phyloP scores from a whole-genome alignment of 1,284 basidiomycete genomes.

The Clitocybe nebularis region DNA sequence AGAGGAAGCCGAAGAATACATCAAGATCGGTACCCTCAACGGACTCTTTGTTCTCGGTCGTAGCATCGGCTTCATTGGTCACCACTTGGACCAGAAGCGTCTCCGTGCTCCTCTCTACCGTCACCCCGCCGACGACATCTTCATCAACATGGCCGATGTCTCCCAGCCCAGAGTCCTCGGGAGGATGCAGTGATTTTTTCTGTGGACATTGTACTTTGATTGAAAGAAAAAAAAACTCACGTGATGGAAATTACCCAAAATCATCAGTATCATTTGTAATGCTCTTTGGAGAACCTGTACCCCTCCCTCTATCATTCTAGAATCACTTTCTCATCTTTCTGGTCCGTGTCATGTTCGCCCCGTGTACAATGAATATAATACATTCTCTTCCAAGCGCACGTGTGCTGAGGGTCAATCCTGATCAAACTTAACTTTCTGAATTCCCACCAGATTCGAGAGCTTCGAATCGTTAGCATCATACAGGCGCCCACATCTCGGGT shows the following conservation, averaged over 20 bases:
- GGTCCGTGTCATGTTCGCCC: background rate
- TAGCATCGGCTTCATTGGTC: conserved; percentile 95
- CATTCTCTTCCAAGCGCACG: too few species aligned
- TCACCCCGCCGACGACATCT: conserved; percentile 85
- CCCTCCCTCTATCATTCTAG: background rate
- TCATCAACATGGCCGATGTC: conserved; percentile 83
- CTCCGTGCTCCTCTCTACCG: conserved; percentile 90
- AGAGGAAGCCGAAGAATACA: conserved; percentile 97
- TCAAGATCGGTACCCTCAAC: conserved; percentile 92
- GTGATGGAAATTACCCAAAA: conserved; percentile 1
- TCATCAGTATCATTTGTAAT: background rate
- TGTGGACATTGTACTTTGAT: background rate
- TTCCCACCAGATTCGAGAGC: too few species aligned
- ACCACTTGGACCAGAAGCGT: conserved; percentile 94
- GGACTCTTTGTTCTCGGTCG: conserved; percentile 97
- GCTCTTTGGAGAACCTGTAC: background rate
- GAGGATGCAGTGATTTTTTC: conserved; percentile 36
- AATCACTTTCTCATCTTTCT: background rate
- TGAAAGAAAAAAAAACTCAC: background rate
- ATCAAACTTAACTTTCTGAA: too few species aligned
- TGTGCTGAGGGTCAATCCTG: too few species aligned
- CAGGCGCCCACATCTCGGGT: too few species aligned
- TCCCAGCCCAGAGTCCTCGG: conserved; percentile 75
- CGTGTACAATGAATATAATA: conserved; percentile 1
- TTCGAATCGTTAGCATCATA: too few species aligned